Evolutionary conservation across 2,329 filamentous ascomycete species (phyloP).

Genomic region (Domatiomyces globalis): DNA sequence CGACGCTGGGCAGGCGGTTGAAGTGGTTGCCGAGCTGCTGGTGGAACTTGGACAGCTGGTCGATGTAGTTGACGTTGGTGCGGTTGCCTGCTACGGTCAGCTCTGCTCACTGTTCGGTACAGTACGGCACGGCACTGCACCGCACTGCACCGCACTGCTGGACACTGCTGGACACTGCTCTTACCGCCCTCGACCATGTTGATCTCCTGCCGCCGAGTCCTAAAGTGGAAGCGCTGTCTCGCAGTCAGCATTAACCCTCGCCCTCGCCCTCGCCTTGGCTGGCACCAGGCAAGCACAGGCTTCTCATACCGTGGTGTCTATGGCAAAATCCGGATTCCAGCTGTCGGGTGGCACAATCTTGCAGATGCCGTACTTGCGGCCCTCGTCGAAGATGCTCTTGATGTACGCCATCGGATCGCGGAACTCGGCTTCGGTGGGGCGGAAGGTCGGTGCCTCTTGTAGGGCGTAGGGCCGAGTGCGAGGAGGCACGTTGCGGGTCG

Average conservation of each 20-base stretch:
- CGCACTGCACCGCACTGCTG: slow-evolving; percentile 9
- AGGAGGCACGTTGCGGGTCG: slow-evolving; percentile 61
- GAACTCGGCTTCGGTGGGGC: slow-evolving; percentile 85
- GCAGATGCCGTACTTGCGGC: slow-evolving; percentile 76
- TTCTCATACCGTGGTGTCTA: slow-evolving; percentile 75
- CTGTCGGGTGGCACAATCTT: slow-evolving; percentile 87
- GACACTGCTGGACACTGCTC: slow-evolving; percentile 22
- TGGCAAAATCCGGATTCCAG: slow-evolving; percentile 91
- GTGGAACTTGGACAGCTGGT: slow-evolving; percentile 90
- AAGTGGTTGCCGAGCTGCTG: slow-evolving; percentile 91
- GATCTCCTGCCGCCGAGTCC: slow-evolving; percentile 86
- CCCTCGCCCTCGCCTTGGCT: background rate
- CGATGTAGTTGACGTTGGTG: slow-evolving; percentile 89
- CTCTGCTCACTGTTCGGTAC: slow-evolving; percentile 12
- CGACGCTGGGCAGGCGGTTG: slow-evolving; percentile 87
- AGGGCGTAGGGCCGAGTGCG: slow-evolving; percentile 70
- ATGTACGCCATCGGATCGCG: slow-evolving; percentile 90
- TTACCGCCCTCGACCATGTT: slow-evolving; percentile 97
- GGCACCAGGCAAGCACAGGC: too few relatives aligned
- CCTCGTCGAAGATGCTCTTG: slow-evolving; percentile 76
- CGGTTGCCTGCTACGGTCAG: slow-evolving; percentile 53
- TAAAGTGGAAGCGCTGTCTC: slow-evolving; percentile 80
- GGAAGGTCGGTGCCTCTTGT: slow-evolving; percentile 78
- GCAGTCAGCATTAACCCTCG: background rate
- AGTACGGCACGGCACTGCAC: slow-evolving; percentile 7